Conservation (phyloP, 2,329 filamentous ascomycete species). For the Hypoxylon sp. region DNA sequence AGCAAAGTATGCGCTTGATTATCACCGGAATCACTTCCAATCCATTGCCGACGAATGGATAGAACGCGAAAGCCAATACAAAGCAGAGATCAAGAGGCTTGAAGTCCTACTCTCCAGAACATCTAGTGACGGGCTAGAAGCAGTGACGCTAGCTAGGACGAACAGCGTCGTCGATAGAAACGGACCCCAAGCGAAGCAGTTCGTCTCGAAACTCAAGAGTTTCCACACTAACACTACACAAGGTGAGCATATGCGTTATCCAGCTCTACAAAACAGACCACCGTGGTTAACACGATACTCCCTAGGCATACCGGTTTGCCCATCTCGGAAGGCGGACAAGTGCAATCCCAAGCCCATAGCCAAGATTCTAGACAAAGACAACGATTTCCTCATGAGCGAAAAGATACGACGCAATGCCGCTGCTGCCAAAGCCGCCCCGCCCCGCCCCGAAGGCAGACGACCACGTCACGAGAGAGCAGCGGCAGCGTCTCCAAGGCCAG, state of each 20-base stretch:
- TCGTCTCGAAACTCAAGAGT: slow-evolving; percentile 53
- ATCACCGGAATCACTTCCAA: slow-evolving; percentile 56
- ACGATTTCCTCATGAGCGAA: slow-evolving; percentile 50
- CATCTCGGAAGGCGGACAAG: not conserved
- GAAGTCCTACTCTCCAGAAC: slow-evolving; percentile 56
- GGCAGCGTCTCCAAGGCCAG: not conserved
- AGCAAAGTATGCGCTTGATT: slow-evolving; percentile 51
- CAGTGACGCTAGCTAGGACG: slow-evolving; percentile 61
- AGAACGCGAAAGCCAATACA: slow-evolving; percentile 57
- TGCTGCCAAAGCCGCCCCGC: not conserved
- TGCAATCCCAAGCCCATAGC: slow-evolving; percentile 11
- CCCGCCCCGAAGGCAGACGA: slow-evolving; percentile 11
- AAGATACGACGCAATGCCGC: slow-evolving; percentile 45
- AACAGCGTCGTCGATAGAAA: slow-evolving; percentile 60
- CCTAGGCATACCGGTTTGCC: slow-evolving; percentile 12
- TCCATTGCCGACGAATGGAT: slow-evolving; percentile 58
- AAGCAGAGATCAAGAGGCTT: slow-evolving; percentile 58
- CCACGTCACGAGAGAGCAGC: not conserved
- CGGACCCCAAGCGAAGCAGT: slow-evolving; percentile 49
- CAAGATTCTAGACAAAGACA: slow-evolving; percentile 48
- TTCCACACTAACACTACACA: slow-evolving; percentile 40
- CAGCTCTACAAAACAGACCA: not conserved
- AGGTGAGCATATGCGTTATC: slow-evolving; percentile 28
- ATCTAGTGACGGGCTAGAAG: slow-evolving; percentile 59
- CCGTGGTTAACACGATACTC: slow-evolving; percentile 1